phyloP scores from a whole-genome alignment of 192 early-diverging fungal species.

The Pilobolus umbonatus region DNA sequence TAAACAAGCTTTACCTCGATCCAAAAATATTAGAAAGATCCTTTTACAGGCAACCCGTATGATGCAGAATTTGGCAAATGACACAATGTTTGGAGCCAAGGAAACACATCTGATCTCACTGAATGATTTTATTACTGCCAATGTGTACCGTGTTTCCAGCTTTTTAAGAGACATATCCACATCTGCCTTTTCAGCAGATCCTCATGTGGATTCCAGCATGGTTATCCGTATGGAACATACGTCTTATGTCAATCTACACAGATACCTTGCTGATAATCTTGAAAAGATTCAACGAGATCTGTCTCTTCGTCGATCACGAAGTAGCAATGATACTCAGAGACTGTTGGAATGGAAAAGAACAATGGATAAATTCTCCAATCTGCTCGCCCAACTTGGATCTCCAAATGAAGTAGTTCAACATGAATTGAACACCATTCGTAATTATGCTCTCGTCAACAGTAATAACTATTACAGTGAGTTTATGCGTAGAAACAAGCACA shows the following conservation, averaged over 20 bases:
- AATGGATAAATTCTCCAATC: slow-evolving; percentile 73
- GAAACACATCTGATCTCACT: slow-evolving; percentile 87
- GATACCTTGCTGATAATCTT: slow-evolving; percentile 60
- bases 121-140: slow-evolving; percentile 80
- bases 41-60: slow-evolving; percentile 88
- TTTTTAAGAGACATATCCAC: slow-evolving; percentile 77
- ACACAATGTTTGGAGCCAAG: slow-evolving; percentile 93
- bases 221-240: slow-evolving; percentile 2
- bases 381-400: slow-evolving; percentile 81
- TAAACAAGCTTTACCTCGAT: slow-evolving; percentile 47
- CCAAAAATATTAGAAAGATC: slow-evolving; percentile 71
- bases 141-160: slow-evolving; percentile 67
- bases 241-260: slow-evolving; percentile 39
- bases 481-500: slow-evolving; percentile 57
- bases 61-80: slow-evolving; percentile 94
- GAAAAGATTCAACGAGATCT: slow-evolving; percentile 65
- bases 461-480: slow-evolving; percentile 55
- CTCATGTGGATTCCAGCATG: background rate
- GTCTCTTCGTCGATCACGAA: slow-evolving; percentile 42
- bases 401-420: slow-evolving; percentile 48
- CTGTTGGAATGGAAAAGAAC: slow-evolving; percentile 36
- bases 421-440: slow-evolving; percentile 31
- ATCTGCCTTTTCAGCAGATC: slow-evolving; percentile 9
- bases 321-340: slow-evolving; percentile 11
- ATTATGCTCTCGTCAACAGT: slow-evolving; percentile 18